Conservation (phyloP, 2,329 filamentous ascomycete species). For the Pyrenophora graminea region DNA sequence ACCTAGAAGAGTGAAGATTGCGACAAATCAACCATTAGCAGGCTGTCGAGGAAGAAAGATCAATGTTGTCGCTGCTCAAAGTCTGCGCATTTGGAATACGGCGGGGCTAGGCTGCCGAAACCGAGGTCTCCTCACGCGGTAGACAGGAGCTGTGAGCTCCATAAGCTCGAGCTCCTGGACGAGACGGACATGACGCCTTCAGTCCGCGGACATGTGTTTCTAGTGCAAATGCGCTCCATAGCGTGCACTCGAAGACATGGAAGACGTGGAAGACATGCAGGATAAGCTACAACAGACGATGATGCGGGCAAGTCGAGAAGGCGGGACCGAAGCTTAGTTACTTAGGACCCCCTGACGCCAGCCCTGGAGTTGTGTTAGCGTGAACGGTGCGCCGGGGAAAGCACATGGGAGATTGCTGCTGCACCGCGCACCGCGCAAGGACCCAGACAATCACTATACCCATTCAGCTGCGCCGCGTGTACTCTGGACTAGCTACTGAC, state of each 20-base stretch:
- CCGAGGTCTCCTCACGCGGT: slow-evolving; percentile 5
- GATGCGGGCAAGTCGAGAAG: slow-evolving; percentile 20
- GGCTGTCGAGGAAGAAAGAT: neutral
- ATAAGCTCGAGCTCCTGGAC: neutral
- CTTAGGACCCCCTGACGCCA: slow-evolving; percentile 11
- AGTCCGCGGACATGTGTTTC: too few relatives aligned
- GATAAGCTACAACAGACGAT: neutral
- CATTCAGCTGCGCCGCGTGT: slow-evolving; percentile 15
- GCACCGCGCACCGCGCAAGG: slow-evolving; percentile 5
- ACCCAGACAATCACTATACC: slow-evolving; percentile 7
- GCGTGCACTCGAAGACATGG: neutral
- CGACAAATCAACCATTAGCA: neutral
- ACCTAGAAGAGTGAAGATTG: neutral
- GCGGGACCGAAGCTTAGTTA: slow-evolving; percentile 10
- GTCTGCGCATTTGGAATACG: neutral
- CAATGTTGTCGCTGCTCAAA: neutral
- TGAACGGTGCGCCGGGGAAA: slow-evolving; percentile 12
- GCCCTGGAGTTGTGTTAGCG: slow-evolving; percentile 13
- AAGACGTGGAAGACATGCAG: neutral
- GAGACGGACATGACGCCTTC: too few relatives aligned
- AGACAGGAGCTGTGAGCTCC: neutral
- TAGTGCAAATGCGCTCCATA: too few relatives aligned
- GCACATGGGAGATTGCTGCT: slow-evolving; percentile 21
- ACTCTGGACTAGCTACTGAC: neutral
- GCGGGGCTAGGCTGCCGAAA: neutral